Base-by-base conservation (phyloP, 2,329 filamentous ascomycete genomes). In the Ascochyta lentis region DNA sequence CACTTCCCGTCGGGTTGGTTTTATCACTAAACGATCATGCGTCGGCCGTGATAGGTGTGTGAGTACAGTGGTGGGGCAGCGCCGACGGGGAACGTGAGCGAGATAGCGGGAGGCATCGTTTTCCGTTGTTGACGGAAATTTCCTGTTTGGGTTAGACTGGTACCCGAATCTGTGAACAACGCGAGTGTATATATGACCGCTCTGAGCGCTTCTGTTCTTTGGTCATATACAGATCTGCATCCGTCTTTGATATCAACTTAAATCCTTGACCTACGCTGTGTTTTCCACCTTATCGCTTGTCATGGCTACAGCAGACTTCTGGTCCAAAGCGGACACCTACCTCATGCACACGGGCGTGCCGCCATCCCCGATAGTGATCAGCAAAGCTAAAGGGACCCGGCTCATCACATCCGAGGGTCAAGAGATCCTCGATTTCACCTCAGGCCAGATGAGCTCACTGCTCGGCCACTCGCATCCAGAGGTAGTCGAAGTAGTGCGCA, bases 381-480 rank as follows among this genome's bases (percentile, higher is more conserved):
- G 5, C 26, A 43, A 29, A 31, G 51, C 51, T 12, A 37, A 39
- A 19, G 51, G 51, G 13, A 54, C 51, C 1, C 23, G 39, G 12
- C 45, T 54, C 7, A 43, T 38, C 31, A 52, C 26, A 1, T 34
- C 42, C 15, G 31, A 48, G n/a, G 51, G 45, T 10, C 39, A 39
- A 33, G 54, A 3, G 58, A 54, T 2, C 12, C 42, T 52, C 2
- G 49, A 52, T 33, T 52, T 52, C n/a, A 51, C 49, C 6, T 51
- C 40, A 2, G 48, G 86, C 84, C 49, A 52, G 19, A 52, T 52
- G 49, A 45, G 41, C 22, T 86, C 80, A 31, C 75, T 87, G 0
- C 73, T 87, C 1, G 84, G 84, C 7, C 85, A 87, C 63, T 80
- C 79, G 0, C 80, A 86, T 61, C 81, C 83, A 0, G 84, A 88